These are phyloP conservation scores for Hysterium pulicare DNA, from an alignment of 2,329 filamentous ascomycete genomes.

Conservation along the genomic window DNA sequence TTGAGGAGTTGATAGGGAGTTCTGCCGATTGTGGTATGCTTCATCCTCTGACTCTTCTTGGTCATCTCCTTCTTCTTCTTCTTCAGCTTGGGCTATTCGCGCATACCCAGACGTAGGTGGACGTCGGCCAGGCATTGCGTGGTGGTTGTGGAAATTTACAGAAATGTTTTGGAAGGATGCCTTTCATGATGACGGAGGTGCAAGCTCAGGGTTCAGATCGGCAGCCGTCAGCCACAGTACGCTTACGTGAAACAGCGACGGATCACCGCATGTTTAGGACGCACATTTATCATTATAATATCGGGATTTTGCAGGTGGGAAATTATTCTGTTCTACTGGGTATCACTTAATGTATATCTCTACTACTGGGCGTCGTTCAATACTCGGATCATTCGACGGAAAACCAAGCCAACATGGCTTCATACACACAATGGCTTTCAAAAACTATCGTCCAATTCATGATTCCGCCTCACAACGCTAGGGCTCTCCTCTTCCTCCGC, in stretches of 20 bases:
- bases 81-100: conserved; percentile 51
- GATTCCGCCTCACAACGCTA: conserved; percentile 44
- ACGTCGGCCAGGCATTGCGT: conserved; percentile 32
- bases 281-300: no score
- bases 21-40: conserved; percentile 26
- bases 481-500: conserved; percentile 44
- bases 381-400: no score
- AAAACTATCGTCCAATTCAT: conserved; percentile 49
- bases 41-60: conserved; percentile 41
- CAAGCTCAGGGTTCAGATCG: no score
- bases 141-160: conserved; percentile 7
- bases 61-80: conserved; percentile 44
- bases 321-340: no score
- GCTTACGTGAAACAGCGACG: no score
- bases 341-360: no score
- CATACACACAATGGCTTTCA: no score
- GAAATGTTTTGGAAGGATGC: not conserved
- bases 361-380: no score
- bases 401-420: no score
- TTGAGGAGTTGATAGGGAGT: conserved; percentile 35
- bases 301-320: no score
- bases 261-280: no score
- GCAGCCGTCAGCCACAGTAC: no score
- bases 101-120: conserved; percentile 50
- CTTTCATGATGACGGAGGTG: conserved; percentile 1